Base-by-base conservation (phyloP, 2,329 filamentous ascomycete genomes). In the Delphinella strobiligena region DNA sequence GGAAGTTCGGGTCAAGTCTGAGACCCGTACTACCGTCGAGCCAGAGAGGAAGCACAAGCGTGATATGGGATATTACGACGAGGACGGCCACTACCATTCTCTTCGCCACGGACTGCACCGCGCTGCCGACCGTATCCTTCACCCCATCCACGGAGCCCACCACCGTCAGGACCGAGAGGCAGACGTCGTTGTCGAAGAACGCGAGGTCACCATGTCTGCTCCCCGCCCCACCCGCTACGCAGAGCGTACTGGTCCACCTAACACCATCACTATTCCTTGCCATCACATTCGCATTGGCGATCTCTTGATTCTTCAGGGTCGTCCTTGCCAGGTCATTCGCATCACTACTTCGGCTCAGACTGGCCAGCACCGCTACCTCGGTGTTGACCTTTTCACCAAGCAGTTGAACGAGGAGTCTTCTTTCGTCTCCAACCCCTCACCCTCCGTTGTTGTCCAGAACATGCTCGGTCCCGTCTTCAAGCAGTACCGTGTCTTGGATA, bases 391-490 rank as follows among this genome's bases (percentile, higher is more conserved):
- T 60, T 98, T 98, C 85, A 95, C 88, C 75, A 93, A 94, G 78
- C 86, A 96, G 74, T 78, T 98, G 51, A 87, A 96, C 61, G 91
- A 98, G 73, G 91, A 98, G 81, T 94, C 86, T 42, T 89, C 82
- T 57, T 95, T 94, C 71, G 80, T 96, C 71, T 88, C 85, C 69
- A 93, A 93, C 82, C 91, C 91, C 50, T 85, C 83, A 51, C 89
- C 89, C 54, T 94, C 85, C 54, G 91, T 98, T 46, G 79, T 96
- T 49, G 89, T 98, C 58, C 91, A 98, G 82, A 96, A 89, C 72
- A 96, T 98, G 87, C 83, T 93, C 52, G 91, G 89, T 56, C 91
- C 91, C 49, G 80, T 96, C 72, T 95, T 96, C 86, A 96, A 96
- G 86, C 91, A 96, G 77, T 98, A 98, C 82, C 88, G 91, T 60